These are phyloP conservation scores for Leishmania tropica DNA, from an alignment of 208 protist species.

Conservation along the genomic window DNA sequence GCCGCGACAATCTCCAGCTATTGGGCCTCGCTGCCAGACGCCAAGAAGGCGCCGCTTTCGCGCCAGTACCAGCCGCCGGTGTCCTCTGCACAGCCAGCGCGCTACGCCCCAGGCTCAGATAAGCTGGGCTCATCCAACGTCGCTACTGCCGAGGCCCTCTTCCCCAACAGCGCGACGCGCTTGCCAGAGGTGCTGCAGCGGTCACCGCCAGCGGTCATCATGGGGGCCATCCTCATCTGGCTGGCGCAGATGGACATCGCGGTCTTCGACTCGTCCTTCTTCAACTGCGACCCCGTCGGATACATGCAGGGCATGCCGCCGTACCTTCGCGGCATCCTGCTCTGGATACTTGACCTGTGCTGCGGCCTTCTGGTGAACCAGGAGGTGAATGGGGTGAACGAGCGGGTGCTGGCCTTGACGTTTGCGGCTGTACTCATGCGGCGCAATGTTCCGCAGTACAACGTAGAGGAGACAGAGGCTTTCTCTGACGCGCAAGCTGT, in stretches of 20 bases:
- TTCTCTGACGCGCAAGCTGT: constrained; percentile 32
- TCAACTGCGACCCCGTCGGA: constrained; percentile 64
- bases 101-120: constrained; percentile 69
- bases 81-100: constrained; percentile 67
- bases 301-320: constrained; percentile 80
- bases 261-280: constrained; percentile 71
- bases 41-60: constrained; percentile 30
- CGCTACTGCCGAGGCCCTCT: constrained; percentile 37
- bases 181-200: constrained; percentile 64
- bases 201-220: constrained; percentile 72
- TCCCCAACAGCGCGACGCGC: constrained; percentile 69
- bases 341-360: constrained; percentile 79
- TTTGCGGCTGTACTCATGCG: constrained; percentile 75
- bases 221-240: constrained; percentile 74
- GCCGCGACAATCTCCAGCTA: constrained; percentile 58
- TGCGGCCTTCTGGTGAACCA: constrained; percentile 69
- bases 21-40: constrained; percentile 53
- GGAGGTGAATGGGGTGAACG: constrained; percentile 63
- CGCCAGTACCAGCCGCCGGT: constrained; percentile 46
- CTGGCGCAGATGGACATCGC: constrained; percentile 66
- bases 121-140: constrained; percentile 48
- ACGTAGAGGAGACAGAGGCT: constrained; percentile 15
- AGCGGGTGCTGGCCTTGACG: constrained; percentile 68
- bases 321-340: constrained; percentile 61
- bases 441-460: constrained; percentile 7